These are phyloP conservation scores for Prunus mira DNA, from an alignment of 306 rosid genomes.

Conservation along the genomic window DNA sequence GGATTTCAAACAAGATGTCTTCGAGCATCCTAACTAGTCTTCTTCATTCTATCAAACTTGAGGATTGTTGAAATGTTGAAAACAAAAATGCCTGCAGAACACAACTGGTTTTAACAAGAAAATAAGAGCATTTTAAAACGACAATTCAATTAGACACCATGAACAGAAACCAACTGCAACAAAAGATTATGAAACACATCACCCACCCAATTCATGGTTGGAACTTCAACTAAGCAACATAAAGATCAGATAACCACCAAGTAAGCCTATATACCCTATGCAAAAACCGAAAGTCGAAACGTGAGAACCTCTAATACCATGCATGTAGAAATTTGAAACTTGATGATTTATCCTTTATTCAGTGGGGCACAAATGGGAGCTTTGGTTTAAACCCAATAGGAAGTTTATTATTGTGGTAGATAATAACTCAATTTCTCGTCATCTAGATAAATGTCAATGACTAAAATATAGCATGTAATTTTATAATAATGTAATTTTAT, in stretches of 20 bases:
- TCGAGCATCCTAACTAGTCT: too few relatives aligned
- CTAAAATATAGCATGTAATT: too few relatives aligned
- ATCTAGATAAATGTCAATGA: too few relatives aligned
- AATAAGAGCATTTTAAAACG: background rate
- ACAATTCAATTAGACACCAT: background rate
- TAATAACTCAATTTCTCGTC: too few relatives aligned
- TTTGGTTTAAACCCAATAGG: too few relatives aligned
- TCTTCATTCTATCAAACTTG: background rate
- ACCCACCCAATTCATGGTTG: background rate
- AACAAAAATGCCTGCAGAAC: background rate
- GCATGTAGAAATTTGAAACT: too few relatives aligned
- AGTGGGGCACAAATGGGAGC: too few relatives aligned
- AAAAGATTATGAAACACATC: background rate
- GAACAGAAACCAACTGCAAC: background rate
- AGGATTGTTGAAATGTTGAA: background rate
- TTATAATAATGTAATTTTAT: too few relatives aligned
- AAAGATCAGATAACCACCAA: background rate
- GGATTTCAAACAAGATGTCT: background rate
- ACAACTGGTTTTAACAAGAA: background rate
- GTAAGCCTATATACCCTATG: background rate
- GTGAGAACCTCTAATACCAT: too few relatives aligned
- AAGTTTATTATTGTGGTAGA: too few relatives aligned
- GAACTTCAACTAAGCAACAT: background rate
- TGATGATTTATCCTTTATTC: too few relatives aligned
- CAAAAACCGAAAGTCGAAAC: too few relatives aligned